Evolutionary conservation across 2,329 filamentous ascomycete genomes (phyloP).

Genomic region (Hymenoscyphus scutula): DNA sequence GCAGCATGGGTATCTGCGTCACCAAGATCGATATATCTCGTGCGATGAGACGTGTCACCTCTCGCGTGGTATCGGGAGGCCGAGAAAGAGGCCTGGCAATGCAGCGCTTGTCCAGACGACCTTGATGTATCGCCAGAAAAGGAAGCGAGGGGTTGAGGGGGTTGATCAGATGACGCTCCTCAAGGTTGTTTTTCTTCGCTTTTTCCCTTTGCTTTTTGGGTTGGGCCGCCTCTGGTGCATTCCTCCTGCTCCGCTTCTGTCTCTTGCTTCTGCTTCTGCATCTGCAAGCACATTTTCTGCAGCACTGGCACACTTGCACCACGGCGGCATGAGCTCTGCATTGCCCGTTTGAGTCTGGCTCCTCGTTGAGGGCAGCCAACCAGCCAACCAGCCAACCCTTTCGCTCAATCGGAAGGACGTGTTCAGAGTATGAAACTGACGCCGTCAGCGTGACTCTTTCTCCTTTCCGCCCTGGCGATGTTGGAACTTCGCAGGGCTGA

Average conservation of each 20-base stretch:
- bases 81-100: slow-evolving; percentile 11
- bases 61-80: slow-evolving; percentile 10
- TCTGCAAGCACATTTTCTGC: background rate
- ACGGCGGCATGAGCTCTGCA: background rate
- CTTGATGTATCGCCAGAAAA: background rate
- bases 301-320: slow-evolving; percentile 4
- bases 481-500: slow-evolving; percentile 1
- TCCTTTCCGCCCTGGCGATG: slow-evolving; percentile 1
- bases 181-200: background rate
- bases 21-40: slow-evolving; percentile 22
- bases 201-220: background rate
- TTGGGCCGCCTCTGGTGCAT: background rate
- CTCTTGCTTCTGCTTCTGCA: background rate
- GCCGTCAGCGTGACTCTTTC: background rate
- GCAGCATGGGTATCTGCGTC: slow-evolving; percentile 10
- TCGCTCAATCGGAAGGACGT: background rate
- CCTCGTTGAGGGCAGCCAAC: background rate
- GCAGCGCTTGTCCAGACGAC: slow-evolving; percentile 3
- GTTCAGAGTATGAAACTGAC: background rate
- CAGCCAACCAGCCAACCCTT: background rate
- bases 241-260: background rate
- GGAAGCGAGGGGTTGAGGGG: background rate
- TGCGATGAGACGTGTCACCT: slow-evolving; percentile 25
- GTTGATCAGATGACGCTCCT: background rate
- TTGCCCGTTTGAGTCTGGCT: background rate